These are phyloP conservation scores for Backusella liffmaniae DNA, from an alignment of 192 early-diverging fungal species.

Conservation along the genomic window DNA sequence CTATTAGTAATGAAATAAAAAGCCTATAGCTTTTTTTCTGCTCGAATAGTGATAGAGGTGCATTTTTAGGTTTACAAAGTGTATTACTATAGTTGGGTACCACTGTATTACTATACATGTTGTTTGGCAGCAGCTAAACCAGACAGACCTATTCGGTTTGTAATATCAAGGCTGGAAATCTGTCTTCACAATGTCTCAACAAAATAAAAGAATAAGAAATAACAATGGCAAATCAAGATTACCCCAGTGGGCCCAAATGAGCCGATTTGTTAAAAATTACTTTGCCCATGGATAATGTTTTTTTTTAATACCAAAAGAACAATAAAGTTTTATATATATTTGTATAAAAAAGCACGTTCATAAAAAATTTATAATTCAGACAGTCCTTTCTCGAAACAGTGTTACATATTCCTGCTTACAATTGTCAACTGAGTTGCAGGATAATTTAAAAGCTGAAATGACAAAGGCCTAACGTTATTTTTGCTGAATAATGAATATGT, in stretches of 20 bases:
- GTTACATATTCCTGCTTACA: not conserved
- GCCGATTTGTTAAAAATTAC: not conserved
- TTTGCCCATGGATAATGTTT: not conserved
- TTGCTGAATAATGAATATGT: not conserved
- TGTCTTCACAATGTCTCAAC: not conserved
- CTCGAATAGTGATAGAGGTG: not conserved
- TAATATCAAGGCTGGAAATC: not conserved
- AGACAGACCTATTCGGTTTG: not conserved
- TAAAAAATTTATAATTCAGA: not conserved
- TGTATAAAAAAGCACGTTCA: slow-evolving; percentile 1
- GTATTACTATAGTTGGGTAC: not conserved
- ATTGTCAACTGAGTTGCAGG: not conserved
- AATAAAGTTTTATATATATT: not conserved
- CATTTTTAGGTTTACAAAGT: not conserved
- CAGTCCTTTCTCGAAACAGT: not conserved
- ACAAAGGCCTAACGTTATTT: not conserved
- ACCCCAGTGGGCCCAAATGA: not conserved
- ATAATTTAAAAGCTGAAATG: not conserved
- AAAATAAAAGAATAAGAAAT: not conserved
- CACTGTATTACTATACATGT: not conserved
- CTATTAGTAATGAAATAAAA: not conserved
- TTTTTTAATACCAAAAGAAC: not conserved
- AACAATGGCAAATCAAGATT: not conserved
- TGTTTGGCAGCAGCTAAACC: not conserved
- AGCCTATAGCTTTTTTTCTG: too few relatives aligned